A percentile compares a stretch with the other conserved stretches of the same genome.
Evolutionary conservation across 2,329 filamentous ascomycete species (phyloP).

Genomic region (Cladosporium sp.): DNA sequence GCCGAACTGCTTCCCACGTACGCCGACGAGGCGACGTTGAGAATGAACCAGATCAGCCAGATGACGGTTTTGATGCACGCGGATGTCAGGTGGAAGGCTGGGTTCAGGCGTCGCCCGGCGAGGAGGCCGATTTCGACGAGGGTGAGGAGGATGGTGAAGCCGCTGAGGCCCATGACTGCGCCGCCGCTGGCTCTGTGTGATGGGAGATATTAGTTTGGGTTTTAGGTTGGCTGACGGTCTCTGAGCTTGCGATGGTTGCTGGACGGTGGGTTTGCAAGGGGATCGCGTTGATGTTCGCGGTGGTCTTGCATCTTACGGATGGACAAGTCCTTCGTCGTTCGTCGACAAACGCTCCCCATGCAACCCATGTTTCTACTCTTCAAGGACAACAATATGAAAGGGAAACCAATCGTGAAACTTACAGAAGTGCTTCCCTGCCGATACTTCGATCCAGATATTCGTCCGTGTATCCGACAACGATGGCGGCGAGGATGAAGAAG

Average conservation of each 20-base stretch:
- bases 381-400: too few species aligned
- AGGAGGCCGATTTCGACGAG: slow-evolving; percentile 25
- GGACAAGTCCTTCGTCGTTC: not conserved
- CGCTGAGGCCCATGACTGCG: slow-evolving; percentile 20
- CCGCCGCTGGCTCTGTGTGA: slow-evolving; percentile 20
- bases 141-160: slow-evolving; percentile 24
- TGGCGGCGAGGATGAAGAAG: slow-evolving; percentile 15
- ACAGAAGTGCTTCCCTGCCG: not conserved
- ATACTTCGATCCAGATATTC: not conserved
- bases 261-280: too few species aligned
- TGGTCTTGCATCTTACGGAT: too few species aligned
- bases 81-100: slow-evolving; percentile 22
- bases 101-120: slow-evolving; percentile 21
- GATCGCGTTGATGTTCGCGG: too few species aligned
- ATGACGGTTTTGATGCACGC: slow-evolving; percentile 23
- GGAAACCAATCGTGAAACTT: not conserved
- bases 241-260: too few species aligned
- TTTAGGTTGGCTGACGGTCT: not conserved
- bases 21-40: slow-evolving; percentile 17
- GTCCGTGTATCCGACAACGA: slow-evolving; percentile 9
- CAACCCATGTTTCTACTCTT: too few species aligned
- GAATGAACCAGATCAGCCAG: slow-evolving; percentile 23
- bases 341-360: too few species aligned
- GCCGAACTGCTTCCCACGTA: slow-evolving; percentile 1
- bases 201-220: not conserved